Evolutionary conservation across 345 rosid species (phyloP).

Genomic region (Stellera chamaejasme): DNA sequence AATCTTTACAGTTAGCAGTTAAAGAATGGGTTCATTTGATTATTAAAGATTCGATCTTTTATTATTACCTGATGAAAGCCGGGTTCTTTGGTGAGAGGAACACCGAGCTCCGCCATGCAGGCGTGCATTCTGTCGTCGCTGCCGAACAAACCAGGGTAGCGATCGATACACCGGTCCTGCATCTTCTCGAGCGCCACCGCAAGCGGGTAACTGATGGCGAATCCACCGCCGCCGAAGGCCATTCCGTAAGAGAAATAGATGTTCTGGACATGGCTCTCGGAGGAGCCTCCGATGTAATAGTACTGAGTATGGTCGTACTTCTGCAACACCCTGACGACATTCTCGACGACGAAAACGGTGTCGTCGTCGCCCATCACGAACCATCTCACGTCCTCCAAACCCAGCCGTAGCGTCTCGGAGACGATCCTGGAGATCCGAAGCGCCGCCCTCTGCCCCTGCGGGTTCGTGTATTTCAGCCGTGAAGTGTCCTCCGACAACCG

Average conservation of each 20-base stretch:
- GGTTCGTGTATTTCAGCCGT: slow-evolving; percentile 55
- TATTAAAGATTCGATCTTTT: background rate
- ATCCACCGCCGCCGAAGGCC: slow-evolving; percentile 89
- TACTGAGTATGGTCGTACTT: slow-evolving; percentile 61
- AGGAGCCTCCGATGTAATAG: slow-evolving; percentile 72
- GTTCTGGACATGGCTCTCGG: slow-evolving; percentile 75
- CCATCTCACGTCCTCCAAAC: slow-evolving; percentile 65
- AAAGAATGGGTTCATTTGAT: no score
- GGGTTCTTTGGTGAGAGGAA: slow-evolving; percentile 64
- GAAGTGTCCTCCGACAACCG: slow-evolving; percentile 57
- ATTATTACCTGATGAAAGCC: slow-evolving; percentile 77
- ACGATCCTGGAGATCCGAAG: slow-evolving; percentile 70
- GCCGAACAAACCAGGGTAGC: slow-evolving; percentile 69
- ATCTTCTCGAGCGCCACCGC: slow-evolving; percentile 57
- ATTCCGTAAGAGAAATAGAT: slow-evolving; percentile 65
- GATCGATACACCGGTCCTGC: slow-evolving; percentile 74
- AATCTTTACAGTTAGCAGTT: no score
- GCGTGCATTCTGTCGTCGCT: slow-evolving; percentile 86
- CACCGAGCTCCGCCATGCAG: slow-evolving; percentile 81
- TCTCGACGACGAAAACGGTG: slow-evolving; percentile 57
- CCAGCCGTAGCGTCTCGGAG: slow-evolving; percentile 58
- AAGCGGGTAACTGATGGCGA: slow-evolving; percentile 71
- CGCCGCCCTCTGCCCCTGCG: slow-evolving; percentile 61
- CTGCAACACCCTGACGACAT: slow-evolving; percentile 48
- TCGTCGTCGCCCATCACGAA: slow-evolving; percentile 91